Conservation (phyloP, 1,139 yeast species). For the Debaryomyces fabryi region DNA sequence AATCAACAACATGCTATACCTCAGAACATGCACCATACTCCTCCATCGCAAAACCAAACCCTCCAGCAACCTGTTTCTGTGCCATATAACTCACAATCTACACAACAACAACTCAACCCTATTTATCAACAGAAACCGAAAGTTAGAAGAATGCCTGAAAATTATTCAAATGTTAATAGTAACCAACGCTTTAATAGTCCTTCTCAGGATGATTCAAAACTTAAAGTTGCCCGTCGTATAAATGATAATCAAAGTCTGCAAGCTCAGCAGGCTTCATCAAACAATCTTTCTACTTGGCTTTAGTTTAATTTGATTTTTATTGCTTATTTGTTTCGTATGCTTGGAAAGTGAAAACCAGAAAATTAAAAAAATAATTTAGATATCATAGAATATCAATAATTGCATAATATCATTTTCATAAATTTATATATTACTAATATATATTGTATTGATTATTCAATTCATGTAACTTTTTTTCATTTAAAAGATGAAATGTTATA, state of each 20-base stretch:
- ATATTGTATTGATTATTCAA: background rate
- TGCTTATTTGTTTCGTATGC: conserved; percentile 2
- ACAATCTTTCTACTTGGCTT: conserved; percentile 16
- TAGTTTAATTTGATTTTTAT: conserved; percentile 8
- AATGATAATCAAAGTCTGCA: conserved; percentile 6
- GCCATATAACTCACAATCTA: conserved; percentile 12
- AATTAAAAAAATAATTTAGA: background rate
- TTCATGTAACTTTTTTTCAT: background rate
- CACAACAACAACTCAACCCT: conserved; percentile 9
- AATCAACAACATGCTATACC: conserved; percentile 16
- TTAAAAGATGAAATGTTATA: background rate
- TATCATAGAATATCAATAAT: conserved; percentile 8
- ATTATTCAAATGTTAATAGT: conserved; percentile 10
- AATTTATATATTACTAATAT: conserved; percentile 4
- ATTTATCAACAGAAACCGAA: conserved; percentile 13
- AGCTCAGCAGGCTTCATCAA: conserved; percentile 7
- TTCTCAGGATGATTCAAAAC: conserved; percentile 13
- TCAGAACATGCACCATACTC: conserved; percentile 18
- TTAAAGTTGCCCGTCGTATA: conserved; percentile 13
- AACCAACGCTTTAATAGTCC: conserved; percentile 13
- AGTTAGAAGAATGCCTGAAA: conserved; percentile 11
- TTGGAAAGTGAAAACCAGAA: conserved; percentile 4
- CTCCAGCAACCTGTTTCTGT: conserved; percentile 15
- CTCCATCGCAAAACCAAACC: conserved; percentile 23
- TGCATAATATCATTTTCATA: conserved; percentile 6